Evolutionary conservation across 495 filamentous ascomycete species (phyloP), one percentile per base, ranked within the genome.

Genomic region (Pseudevernia furfuracea): DNA sequence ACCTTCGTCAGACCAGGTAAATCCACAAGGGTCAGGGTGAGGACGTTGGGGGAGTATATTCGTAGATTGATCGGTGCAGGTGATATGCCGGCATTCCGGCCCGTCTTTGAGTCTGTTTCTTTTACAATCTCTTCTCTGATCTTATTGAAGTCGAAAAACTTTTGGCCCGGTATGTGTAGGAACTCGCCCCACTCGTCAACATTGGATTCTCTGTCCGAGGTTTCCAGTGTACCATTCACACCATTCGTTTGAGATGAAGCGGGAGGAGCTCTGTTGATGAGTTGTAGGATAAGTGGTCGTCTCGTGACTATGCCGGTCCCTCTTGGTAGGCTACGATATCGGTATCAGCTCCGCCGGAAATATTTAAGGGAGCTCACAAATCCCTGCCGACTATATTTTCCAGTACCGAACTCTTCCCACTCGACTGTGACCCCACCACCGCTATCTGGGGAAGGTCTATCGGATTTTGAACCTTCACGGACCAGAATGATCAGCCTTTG

Each of bases 321-420:
- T 85, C 95, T 91, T 63, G 95, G 95, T 71, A 99, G 81, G 78
- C 94, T 98, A 74, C 68, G 61, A 67, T 59, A 62, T 55, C 62
- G 53, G 63, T 48, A 55, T 63, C 61, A 65, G 58, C 44, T 59
- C 43, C 60, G 65, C 68, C 68, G 52, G 65, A 19, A 15, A 17
- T 34, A 6, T 67, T 62, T 66, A 69, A 59, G 21, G 62, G 62
- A 43, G 75, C 89, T 76, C 83, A 97, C 95, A 99, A 97, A 78
- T 99, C 94, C 78, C 95, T 84, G 44, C 95, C 95, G 48, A 99
- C 95, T 70, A 99, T 99, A 72, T 99, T 99, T 78, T 99, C 95
- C 71, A 99, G 77, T 70, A 99, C 95, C n/a, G 94, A 97, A 81
- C 92, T 97, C 86, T 99, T 99, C 74, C 95, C 95, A 75, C 92